Base-by-base conservation (phyloP, 768 basidiomycete genomes). In the Boletus eberwhitei region DNA sequence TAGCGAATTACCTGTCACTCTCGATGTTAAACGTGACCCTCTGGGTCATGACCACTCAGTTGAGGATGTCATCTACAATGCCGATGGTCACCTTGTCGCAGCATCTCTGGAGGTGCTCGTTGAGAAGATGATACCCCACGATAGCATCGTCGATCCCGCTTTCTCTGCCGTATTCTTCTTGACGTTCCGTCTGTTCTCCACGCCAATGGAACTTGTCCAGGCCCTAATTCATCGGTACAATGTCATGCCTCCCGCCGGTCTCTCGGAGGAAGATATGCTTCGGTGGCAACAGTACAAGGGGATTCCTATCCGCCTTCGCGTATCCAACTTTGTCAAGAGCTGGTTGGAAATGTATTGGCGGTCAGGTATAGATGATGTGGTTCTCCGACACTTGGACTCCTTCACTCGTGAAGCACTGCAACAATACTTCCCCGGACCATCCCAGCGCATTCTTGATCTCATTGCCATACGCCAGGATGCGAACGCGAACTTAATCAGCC, bases 91-190 rank as follows among this genome's bases (percentile, higher is more conserved):
- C 59, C 84, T 98, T 19, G 88, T 94, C 11, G 95, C 93, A 22
- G 97, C 93, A 2, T 93, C 93, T 5, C 76, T 99, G 57, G 79
- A 80, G 17, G 94, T 87, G 2, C 77, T 99, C 40, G 88, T 98
- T n/a, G 94, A 96, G 74, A 94, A 93, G 74, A 89, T 98, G 87
- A 96, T 96, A 19, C 93, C 95, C 5, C 92, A 97, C 66, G 93
- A 93, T 65, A 86, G 85, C 54, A 82, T 94, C 41, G 92, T 93
- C 51, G 95, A 98, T 64, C 77, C 89, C 17, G 83, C 86, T 0
- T 95, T 98, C 69, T 81, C 87, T 14, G 83, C 87, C 5, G 88
- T 94, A 31, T 98, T 99, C 76, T 95, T 95, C 78, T 78, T 95
- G 63, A 98, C 95, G 0, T 99, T 98, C 79, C 85, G 96, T 31